Base-by-base conservation (phyloP, 202 grass and related monocot species). In the Hordeum pubiflorum region DNA sequence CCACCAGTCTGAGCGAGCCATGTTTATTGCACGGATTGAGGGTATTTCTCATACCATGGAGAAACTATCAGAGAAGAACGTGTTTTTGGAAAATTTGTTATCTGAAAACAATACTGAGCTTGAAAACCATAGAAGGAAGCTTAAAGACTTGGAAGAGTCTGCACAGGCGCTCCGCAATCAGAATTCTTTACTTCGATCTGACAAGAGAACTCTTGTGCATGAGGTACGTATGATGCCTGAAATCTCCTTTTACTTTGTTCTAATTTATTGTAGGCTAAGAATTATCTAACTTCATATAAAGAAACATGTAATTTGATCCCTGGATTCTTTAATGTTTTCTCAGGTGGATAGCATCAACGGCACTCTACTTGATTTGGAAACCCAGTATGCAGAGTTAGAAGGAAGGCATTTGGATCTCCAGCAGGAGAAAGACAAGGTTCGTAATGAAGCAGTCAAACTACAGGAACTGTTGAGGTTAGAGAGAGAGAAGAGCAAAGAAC, bases 51-150 rank as follows among this genome's bases (percentile, higher is more conserved):
- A 85, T 85, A 88, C 90, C 33, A 93, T 99, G 76, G 92, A 93
- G 78, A 99, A 88, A 44, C 75, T 95, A 39, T 86, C 87, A 11
- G 77, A 58, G 69, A 88, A 91, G 76, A 99, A 95, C 17, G 78
- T 89, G 24, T 84, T 89, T 55, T 85, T 99, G 40, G 96, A 93
- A 83, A 96, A 89, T 75, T 84, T 92, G 20, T 75, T 99, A 75
- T 91, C 80, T 34, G 92, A 91, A 27, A 86, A 90, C 21, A 91
- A 66, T 83, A 60, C 78, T 10, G 90, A 99, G 83, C 81, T 99
- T 31, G 88, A 96, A 22, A 80, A 82, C 63, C 75, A 91, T 71
- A 83, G 89, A 82, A 92, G 70, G 75, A 96, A 93, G 57, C 67
- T 99, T 75, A 81, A 90, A 78, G 87, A 83, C 26, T 41, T 81